Conservation (phyloP, 1,139 yeast genomes). For the Yamadazyma kanchanaburiensis region DNA sequence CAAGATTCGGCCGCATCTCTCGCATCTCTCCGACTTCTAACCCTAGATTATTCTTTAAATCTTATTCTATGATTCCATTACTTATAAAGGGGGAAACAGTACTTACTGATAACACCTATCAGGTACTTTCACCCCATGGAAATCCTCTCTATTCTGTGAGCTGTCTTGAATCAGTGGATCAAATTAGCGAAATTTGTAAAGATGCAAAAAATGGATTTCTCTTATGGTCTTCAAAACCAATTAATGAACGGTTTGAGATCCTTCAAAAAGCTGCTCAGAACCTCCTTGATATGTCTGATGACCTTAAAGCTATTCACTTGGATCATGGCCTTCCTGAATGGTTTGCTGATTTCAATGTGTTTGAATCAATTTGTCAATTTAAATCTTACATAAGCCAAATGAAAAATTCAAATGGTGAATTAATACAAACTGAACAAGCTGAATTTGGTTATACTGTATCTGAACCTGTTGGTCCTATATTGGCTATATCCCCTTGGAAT, state of each 20-base stretch:
- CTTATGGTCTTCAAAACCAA: conserved; percentile 21
- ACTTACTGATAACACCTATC: conserved; percentile 4
- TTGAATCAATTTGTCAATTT: conserved; percentile 19
- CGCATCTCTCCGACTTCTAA: no score
- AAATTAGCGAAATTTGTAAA: conserved; percentile 12
- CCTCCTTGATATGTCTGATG: no score
- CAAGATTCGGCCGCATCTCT: no score
- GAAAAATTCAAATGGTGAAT: conserved; percentile 21
- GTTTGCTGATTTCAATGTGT: conserved; percentile 37
- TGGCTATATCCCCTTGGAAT: conserved; percentile 48
- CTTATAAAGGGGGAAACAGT: conserved; percentile 18
- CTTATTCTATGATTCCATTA: conserved; percentile 15
- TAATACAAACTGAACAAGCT: conserved; percentile 15
- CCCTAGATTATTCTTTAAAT: no score
- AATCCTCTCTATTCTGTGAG: conserved; percentile 4
- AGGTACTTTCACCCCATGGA: conserved; percentile 4
- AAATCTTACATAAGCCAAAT: conserved; percentile 20
- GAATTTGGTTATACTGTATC: conserved; percentile 29
- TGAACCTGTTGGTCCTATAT: conserved; percentile 43
- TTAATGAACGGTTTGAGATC: conserved; percentile 16
- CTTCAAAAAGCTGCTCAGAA: conserved; percentile 16
- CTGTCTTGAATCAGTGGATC: conserved; percentile 5
- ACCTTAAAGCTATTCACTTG: conserved; percentile 23
- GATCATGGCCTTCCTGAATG: conserved; percentile 37
- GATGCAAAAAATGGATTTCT: conserved; percentile 24